Conservation (phyloP, 768 basidiomycete genomes). For the Neoboletus subvelutipes region DNA sequence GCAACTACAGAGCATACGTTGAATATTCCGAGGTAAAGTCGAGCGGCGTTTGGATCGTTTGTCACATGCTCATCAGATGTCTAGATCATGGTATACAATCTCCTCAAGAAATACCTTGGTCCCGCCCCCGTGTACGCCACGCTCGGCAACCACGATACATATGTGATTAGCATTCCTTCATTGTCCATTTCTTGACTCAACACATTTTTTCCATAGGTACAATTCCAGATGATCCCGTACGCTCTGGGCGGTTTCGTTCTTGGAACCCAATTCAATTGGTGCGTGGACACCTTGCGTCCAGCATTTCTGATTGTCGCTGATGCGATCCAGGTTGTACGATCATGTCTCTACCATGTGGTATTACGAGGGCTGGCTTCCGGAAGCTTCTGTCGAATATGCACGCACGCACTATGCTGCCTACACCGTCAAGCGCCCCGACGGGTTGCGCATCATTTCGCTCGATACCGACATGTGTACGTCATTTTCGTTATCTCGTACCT, state of each 20-base stretch:
- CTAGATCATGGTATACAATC: slow-evolving; percentile 58
- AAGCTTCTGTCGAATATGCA: slow-evolving; percentile 37
- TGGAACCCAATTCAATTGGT: slow-evolving; percentile 44
- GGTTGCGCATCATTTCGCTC: slow-evolving; percentile 48
- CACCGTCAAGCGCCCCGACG: slow-evolving; percentile 42
- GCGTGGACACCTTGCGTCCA: background rate
- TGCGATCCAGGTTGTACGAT: slow-evolving; percentile 44
- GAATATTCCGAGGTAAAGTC: slow-evolving; percentile 55
- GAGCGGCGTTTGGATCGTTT: background rate
- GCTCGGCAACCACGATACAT: slow-evolving; percentile 74
- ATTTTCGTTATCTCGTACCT: background rate
- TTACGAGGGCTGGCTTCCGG: slow-evolving; percentile 45
- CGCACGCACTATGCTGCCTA: slow-evolving; percentile 49
- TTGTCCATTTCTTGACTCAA: background rate
- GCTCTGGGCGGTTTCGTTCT: slow-evolving; percentile 33
- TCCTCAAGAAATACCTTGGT: slow-evolving; percentile 57
- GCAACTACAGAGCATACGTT: slow-evolving; percentile 47
- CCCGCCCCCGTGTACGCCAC: slow-evolving; percentile 67
- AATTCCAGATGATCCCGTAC: slow-evolving; percentile 40
- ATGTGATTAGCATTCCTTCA: slow-evolving; percentile 36
- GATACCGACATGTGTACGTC: slow-evolving; percentile 51
- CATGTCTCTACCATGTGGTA: slow-evolving; percentile 47
- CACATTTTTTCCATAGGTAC: slow-evolving; percentile 6
- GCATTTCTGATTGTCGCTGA: background rate
- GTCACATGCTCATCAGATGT: background rate